Percentiles rank a stretch among this genome's conserved stretches.
Conservation (phyloP, 1,284 basidiomycete genomes). For the Bjerkandera adusta region DNA sequence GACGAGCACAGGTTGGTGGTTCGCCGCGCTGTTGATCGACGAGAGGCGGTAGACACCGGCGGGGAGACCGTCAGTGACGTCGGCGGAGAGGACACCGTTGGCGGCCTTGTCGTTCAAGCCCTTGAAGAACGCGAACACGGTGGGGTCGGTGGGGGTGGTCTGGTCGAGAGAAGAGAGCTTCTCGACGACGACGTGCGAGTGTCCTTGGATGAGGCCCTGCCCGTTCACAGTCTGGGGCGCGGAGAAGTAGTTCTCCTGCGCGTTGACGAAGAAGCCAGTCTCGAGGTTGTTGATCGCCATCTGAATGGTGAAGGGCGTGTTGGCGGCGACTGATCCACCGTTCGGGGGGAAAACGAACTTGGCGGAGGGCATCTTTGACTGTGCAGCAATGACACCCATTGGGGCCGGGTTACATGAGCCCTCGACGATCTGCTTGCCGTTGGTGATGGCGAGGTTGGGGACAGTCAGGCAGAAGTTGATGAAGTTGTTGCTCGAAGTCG, state of each 20-base stretch:
- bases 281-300: conserved; percentile 46
- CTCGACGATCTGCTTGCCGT: conserved; percentile 28
- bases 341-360: conserved; percentile 51
- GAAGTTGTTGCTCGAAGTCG: conserved; percentile 52
- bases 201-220: conserved; percentile 49
- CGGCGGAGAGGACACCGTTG: conserved; percentile 51
- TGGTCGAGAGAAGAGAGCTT: conserved; percentile 48
- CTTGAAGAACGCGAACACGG: conserved; percentile 68
- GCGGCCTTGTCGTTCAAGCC: conserved; percentile 49
- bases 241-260: conserved; percentile 52
- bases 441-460: conserved; percentile 33
- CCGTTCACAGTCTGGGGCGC: conserved; percentile 59
- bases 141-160: conserved; percentile 55
- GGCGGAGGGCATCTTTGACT: conserved; percentile 43
- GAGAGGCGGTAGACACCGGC: conserved; percentile 57
- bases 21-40: conserved; percentile 49
- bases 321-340: conserved; percentile 38
- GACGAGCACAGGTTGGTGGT: conserved; percentile 59
- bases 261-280: conserved; percentile 55
- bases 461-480: conserved; percentile 51
- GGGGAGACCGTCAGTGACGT: conserved; percentile 58
- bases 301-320: conserved; percentile 45
- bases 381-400: conserved; percentile 41
- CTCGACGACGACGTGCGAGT: conserved; percentile 68
- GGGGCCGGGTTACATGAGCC: conserved; percentile 34